A percentile compares a stretch with the other conserved stretches of the same genome.
Conservation (phyloP, 805 yeast species). For the Schwanniomyces sp. region DNA sequence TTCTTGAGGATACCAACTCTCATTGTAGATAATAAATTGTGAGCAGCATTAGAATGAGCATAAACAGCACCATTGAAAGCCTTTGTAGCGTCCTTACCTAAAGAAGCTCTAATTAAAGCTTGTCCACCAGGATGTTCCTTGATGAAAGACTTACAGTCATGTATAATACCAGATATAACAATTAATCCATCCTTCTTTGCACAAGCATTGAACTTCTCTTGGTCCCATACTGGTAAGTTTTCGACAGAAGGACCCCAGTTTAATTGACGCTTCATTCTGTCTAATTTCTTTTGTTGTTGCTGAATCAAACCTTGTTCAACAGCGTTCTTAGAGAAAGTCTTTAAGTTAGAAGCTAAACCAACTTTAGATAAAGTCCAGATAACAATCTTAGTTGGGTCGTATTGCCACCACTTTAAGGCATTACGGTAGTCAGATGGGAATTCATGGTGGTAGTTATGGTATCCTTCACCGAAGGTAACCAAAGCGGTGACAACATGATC, state of each 20-base stretch:
- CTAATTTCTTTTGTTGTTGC: slow-evolving; percentile 80
- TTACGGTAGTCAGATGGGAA: slow-evolving; percentile 88
- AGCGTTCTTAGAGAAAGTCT: slow-evolving; percentile 75
- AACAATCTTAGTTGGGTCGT: slow-evolving; percentile 74
- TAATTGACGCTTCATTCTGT: slow-evolving; percentile 57
- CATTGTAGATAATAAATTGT: slow-evolving; percentile 76
- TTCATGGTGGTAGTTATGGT: slow-evolving; percentile 89
- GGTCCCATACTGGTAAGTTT: slow-evolving; percentile 74
- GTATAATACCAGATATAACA: slow-evolving; percentile 76
- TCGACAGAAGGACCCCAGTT: slow-evolving; percentile 76
- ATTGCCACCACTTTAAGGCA: slow-evolving; percentile 85
- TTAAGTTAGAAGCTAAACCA: slow-evolving; percentile 72
- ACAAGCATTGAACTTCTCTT: slow-evolving; percentile 53
- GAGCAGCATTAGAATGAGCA: slow-evolving; percentile 84
- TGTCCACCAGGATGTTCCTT: slow-evolving; percentile 86
- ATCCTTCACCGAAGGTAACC: slow-evolving; percentile 87
- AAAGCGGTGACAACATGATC: slow-evolving; percentile 79
- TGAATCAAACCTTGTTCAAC: slow-evolving; percentile 80
- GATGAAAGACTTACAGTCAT: slow-evolving; percentile 67
- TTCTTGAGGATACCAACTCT: slow-evolving; percentile 79
- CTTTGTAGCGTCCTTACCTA: slow-evolving; percentile 79
- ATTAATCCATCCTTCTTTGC: slow-evolving; percentile 60
- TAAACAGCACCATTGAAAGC: slow-evolving; percentile 88
- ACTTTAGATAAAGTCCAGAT: slow-evolving; percentile 60
- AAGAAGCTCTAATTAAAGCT: slow-evolving; percentile 65